Percentiles rank a stretch among this genome's conserved stretches.
These are phyloP conservation scores for Aspergillus bertholletiae DNA, from an alignment of 495 filamentous ascomycete genomes.

Conservation along the genomic window DNA sequence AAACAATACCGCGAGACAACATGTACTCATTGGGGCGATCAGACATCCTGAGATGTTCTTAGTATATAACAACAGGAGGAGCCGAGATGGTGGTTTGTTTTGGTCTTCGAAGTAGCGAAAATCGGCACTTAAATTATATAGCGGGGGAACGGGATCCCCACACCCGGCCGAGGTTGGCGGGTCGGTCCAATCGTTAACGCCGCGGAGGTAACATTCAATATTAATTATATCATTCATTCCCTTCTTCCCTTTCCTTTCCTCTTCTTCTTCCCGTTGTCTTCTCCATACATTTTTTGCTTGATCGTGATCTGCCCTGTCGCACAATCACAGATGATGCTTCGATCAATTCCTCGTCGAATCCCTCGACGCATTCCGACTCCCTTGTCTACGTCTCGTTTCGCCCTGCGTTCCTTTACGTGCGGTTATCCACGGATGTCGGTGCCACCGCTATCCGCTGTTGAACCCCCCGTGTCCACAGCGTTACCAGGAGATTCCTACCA, in stretches of 20 bases:
- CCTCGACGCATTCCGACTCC: conserved; percentile 27
- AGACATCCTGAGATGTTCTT: no score
- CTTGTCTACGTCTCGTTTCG: conserved; percentile 21
- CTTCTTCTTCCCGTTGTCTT: neutral
- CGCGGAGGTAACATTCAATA: neutral
- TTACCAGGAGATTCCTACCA: conserved; percentile 74
- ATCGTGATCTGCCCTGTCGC: neutral
- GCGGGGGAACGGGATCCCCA: conserved; percentile 3
- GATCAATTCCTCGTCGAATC: conserved; percentile 32
- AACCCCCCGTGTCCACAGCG: conserved; percentile 54
- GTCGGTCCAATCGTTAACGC: neutral
- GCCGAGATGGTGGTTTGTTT: no score
- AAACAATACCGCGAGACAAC: no score
- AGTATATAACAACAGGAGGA: no score
- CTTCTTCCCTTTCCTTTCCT: neutral
- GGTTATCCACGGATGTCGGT: conserved; percentile 44
- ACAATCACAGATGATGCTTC: conserved; percentile 27
- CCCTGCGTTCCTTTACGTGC: conserved; percentile 39
- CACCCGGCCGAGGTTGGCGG: conserved; percentile 1
- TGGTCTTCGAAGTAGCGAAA: neutral
- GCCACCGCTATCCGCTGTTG: conserved; percentile 30
- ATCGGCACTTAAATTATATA: neutral
- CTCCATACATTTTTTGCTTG: no score
- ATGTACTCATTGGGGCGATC: no score
- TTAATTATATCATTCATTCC: neutral